Evolutionary conservation across 2,329 filamentous ascomycete species (phyloP), one percentile per base, ranked within the genome.

Genomic region (Aureobasidium sp.): DNA sequence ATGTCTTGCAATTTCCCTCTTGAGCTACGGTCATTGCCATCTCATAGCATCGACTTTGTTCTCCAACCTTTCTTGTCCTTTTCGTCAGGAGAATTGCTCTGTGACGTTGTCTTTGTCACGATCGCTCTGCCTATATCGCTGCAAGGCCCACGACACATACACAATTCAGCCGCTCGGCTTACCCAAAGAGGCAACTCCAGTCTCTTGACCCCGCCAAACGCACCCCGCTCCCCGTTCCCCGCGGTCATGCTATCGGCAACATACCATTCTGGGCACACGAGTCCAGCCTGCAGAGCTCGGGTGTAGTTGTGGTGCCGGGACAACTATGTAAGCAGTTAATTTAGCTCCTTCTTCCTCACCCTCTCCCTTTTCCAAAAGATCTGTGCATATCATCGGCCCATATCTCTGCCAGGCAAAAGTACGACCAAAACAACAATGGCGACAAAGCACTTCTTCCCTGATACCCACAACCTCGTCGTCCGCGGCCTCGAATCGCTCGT

Each of bases 381-480:
- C 7, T 17, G 22, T 42, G 25, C 22, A 29, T 29, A 22, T 36
- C 17, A 51, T 51, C 39, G 17, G 12, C 22, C 22, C 27, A 25
- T 27, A 49, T 15, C 15, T 27, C 29, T 51, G 11, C 34, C 22
- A 34, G 17, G 17, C 6, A 37, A 36, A 5, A 6, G 5, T 31
- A 31, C 29, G 17, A 29, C 37, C 15, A 25, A 22, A 56, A 17
- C 22, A 45, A 73, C 41, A 48, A 82, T 82, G 80, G 81, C 79
- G 37, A 75, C 77, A 29, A 83, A 82, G 71, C 80, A 82, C 68
- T 83, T 82, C 71, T 83, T 82, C 64, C 74, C 77, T 36, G 75
- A 75, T 57, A 79, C 79, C 20, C 75, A 78, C 64, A 79, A 79
- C 62, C 75, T 82, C 17, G 79, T 82, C 0, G 71, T 78, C n/a